Conservation (phyloP, 2,329 filamentous ascomycete species). For the Verticillium isaacii region DNA sequence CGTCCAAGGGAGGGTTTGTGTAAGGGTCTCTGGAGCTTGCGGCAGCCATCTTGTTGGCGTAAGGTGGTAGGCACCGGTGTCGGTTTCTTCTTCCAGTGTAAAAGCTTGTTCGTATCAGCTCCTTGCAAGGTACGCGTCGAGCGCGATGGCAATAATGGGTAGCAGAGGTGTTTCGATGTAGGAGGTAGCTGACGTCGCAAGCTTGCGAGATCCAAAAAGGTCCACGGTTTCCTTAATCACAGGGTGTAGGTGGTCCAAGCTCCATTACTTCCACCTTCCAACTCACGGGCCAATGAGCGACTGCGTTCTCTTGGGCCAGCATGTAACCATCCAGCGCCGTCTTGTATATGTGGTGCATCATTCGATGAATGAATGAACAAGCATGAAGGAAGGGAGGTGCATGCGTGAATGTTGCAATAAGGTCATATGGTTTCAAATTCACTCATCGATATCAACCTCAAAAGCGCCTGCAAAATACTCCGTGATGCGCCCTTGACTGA, state of each 20-base stretch:
- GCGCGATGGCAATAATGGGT: conserved; percentile 3
- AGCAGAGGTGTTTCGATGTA: background rate
- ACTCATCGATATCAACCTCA: too few species aligned
- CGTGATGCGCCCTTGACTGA: background rate
- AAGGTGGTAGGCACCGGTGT: background rate
- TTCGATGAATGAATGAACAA: too few species aligned
- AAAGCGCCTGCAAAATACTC: background rate
- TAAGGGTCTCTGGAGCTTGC: conserved; percentile 50
- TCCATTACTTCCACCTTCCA: conserved; percentile 9
- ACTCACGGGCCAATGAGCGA: conserved; percentile 1
- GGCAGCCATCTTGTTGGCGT: conserved; percentile 35
- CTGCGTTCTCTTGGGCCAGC: too few species aligned
- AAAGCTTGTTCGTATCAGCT: background rate
- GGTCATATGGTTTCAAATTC: too few species aligned
- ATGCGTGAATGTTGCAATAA: too few species aligned
- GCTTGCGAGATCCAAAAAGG: conserved; percentile 10
- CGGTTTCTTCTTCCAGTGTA: background rate
- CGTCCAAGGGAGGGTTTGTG: conserved; percentile 55
- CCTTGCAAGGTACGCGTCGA: background rate
- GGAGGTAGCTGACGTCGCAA: conserved; percentile 1
- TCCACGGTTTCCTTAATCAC: conserved; percentile 21
- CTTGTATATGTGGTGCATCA: too few species aligned
- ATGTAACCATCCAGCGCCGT: too few species aligned
- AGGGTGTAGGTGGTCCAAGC: conserved; percentile 18
- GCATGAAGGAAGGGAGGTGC: too few species aligned